Evolutionary conservation across 257 asterid species (phyloP).

Genomic region (Solanum lignicaule): DNA sequence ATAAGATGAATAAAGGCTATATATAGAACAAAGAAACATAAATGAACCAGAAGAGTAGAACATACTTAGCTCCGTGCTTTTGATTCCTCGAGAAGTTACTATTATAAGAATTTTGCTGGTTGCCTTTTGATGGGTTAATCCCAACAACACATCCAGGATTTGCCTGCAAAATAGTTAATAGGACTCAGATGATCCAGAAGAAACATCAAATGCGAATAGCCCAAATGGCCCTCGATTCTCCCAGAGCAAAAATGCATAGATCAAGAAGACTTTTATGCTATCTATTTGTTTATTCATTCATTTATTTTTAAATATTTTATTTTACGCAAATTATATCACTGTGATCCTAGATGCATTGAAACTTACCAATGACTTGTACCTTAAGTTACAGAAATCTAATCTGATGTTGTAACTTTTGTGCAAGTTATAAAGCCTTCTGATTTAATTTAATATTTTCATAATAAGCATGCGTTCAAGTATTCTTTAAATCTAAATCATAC

Average conservation of each 20-base stretch:
- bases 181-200: conserved; percentile 8
- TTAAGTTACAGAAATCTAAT: neutral
- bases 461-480: neutral
- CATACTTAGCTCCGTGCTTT: conserved; percentile 26
- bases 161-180: conserved; percentile 32
- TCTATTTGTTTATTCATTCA: neutral
- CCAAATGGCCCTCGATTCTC: neutral
- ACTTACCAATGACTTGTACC: neutral
- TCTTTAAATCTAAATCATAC: neutral
- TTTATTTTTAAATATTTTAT: neutral
- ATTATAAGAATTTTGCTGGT: conserved; percentile 36
- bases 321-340: neutral
- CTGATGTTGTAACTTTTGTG: neutral
- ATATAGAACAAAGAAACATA: neutral
- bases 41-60: conserved; percentile 28
- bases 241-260: neutral
- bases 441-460: neutral
- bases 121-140: conserved; percentile 20
- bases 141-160: conserved; percentile 28
- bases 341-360: neutral
- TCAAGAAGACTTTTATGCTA: neutral
- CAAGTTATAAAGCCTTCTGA: neutral
- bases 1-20: neutral
- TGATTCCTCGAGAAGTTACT: conserved; percentile 37
- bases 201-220: neutral